phyloP scores from a whole-genome alignment of 2,329 filamentous ascomycete species.

The Penicillium sp. region DNA sequence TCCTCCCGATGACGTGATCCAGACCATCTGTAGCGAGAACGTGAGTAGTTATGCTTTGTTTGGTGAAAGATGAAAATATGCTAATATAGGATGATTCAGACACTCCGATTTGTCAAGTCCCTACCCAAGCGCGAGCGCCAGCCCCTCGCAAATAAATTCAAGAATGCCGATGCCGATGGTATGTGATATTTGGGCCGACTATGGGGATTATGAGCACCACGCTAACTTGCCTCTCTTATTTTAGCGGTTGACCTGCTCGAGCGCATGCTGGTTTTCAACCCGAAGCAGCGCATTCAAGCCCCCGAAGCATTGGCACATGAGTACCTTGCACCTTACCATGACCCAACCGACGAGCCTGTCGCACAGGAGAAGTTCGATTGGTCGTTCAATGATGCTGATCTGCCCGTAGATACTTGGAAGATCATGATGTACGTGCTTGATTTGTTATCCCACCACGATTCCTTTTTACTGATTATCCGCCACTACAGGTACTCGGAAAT shows the following conservation, averaged over 20 bases:
- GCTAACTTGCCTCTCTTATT: slow-evolving; percentile 14
- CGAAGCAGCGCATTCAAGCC: slow-evolving; percentile 90
- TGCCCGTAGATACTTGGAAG: slow-evolving; percentile 99
- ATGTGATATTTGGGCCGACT: slow-evolving; percentile 34
- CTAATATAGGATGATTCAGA: slow-evolving; percentile 56
- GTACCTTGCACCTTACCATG: slow-evolving; percentile 94
- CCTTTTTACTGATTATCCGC: slow-evolving; percentile 11
- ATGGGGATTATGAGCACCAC: neutral
- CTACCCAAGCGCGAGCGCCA: slow-evolving; percentile 91
- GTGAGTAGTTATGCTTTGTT: slow-evolving; percentile 51
- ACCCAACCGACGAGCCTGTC: slow-evolving; percentile 92
- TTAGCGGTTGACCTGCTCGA: slow-evolving; percentile 89
- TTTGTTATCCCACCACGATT: neutral
- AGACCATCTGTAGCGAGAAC: slow-evolving; percentile 98
- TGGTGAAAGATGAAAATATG: slow-evolving; percentile 5
- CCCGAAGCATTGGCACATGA: slow-evolving; percentile 83
- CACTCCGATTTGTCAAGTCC: slow-evolving; percentile 93
- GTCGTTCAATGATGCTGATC: slow-evolving; percentile 98
- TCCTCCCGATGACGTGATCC: slow-evolving; percentile 96
- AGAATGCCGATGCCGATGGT: slow-evolving; percentile 87
- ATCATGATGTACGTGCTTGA: slow-evolving; percentile 86
- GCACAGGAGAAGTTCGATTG: slow-evolving; percentile 98
- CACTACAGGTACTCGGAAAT: slow-evolving; percentile 94
- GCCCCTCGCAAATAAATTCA: slow-evolving; percentile 84
- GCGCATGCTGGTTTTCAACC: slow-evolving; percentile 96